Percentiles rank a stretch among this genome's conserved stretches.
These are phyloP conservation scores for Blastobotrys proliferans DNA, from an alignment of 1,139 yeast species.

Conservation along the genomic window DNA sequence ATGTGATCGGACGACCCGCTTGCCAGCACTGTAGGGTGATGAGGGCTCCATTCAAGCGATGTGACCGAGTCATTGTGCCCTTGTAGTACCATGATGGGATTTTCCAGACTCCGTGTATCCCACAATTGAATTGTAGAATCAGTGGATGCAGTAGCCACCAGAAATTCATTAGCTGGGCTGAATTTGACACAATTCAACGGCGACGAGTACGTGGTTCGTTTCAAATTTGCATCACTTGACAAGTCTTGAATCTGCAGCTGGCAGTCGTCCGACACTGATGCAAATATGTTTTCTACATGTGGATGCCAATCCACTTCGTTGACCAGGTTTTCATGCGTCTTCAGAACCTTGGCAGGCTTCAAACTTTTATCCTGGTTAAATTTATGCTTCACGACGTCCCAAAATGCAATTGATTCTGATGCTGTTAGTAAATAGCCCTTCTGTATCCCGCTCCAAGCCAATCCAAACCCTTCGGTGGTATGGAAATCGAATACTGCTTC, in stretches of 20 bases:
- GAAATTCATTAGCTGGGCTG: slow-evolving; percentile 52
- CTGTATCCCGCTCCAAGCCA: slow-evolving; percentile 54
- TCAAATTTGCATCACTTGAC: slow-evolving; percentile 3
- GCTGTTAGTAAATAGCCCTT: slow-evolving; percentile 53
- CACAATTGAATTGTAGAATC: slow-evolving; percentile 57
- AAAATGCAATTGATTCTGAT: slow-evolving; percentile 63
- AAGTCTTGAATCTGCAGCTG: slow-evolving; percentile 64
- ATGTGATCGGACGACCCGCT: slow-evolving; percentile 68
- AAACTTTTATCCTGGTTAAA: slow-evolving; percentile 18
- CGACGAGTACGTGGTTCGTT: slow-evolving; percentile 29
- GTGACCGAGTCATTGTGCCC: slow-evolving; percentile 9
- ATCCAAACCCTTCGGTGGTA: slow-evolving; percentile 64
- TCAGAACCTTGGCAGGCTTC: slow-evolving; percentile 15
- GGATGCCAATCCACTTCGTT: slow-evolving; percentile 48
- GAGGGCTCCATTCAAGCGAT: slow-evolving; percentile 65
- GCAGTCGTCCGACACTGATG: slow-evolving; percentile 70
- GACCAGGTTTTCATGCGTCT: slow-evolving; percentile 26
- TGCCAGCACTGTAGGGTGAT: slow-evolving; percentile 55
- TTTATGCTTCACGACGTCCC: slow-evolving; percentile 50
- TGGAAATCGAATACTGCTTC: slow-evolving; percentile 52
- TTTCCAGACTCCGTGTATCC: slow-evolving; percentile 55
- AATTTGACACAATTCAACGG: slow-evolving; percentile 64
- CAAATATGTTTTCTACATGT: slow-evolving; percentile 48
- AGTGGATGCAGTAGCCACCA: slow-evolving; percentile 68
- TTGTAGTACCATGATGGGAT: slow-evolving; percentile 50